Evolutionary conservation across 1,284 basidiomycete species (phyloP).

Genomic region (Cystobasidium slooffiae): DNA sequence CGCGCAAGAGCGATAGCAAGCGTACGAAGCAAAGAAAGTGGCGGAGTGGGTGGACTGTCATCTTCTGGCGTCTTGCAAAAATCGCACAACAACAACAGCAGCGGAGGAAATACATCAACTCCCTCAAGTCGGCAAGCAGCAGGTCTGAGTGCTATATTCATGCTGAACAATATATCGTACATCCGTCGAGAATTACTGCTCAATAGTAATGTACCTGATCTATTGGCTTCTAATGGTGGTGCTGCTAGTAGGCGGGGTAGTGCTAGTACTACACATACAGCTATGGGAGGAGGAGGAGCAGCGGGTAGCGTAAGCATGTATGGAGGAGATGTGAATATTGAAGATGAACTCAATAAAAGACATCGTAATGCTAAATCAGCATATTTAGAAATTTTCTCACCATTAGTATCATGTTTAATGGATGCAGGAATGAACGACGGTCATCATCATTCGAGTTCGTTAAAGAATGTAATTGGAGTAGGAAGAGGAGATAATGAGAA

Average conservation of each 20-base stretch:
- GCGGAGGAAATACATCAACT: not conserved
- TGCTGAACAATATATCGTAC: conserved; percentile 55
- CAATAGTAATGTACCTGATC: conserved; percentile 47
- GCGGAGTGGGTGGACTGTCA: not conserved
- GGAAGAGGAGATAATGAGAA: conserved; percentile 49
- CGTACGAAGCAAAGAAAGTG: conserved; percentile 3
- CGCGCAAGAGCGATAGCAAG: conserved; percentile 45
- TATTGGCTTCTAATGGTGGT: conserved; percentile 12
- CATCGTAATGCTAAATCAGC: conserved; percentile 52
- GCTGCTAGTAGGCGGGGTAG: conserved; percentile 46
- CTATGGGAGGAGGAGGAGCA: conserved; percentile 13
- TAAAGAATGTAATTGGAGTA: conserved; percentile 51
- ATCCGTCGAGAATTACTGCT: conserved; percentile 51
- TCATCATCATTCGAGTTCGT: conserved; percentile 48
- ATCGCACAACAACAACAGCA: not conserved
- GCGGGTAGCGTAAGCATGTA: conserved; percentile 5
- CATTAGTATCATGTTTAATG: conserved; percentile 53
- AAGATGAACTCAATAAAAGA: conserved; percentile 54
- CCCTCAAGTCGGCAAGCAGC: conserved; percentile 15
- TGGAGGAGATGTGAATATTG: conserved; percentile 39
- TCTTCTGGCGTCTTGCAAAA: conserved; percentile 9
- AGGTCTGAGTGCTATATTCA: conserved; percentile 52
- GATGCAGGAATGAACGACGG: conserved; percentile 52
- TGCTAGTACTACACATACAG: conserved; percentile 17
- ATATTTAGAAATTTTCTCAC: conserved; percentile 55